These are phyloP conservation scores for Xylaria sp. DNA, from an alignment of 2,329 filamentous ascomycete genomes.

Conservation along the genomic window DNA sequence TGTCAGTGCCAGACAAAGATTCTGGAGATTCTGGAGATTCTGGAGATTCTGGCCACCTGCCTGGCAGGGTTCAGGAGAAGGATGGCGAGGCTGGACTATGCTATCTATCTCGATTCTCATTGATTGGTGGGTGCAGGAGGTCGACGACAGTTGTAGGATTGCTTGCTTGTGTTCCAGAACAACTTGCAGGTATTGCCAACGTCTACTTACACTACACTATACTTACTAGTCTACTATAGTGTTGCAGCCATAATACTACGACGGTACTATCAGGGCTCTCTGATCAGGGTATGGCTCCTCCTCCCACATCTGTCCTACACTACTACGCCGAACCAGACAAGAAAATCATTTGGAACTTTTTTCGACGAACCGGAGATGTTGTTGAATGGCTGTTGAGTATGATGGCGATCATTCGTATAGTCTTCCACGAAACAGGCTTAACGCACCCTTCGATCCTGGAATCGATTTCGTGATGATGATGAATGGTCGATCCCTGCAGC, in stretches of 20 bases:
- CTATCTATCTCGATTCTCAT: not conserved
- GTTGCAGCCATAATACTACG: slow-evolving; percentile 3
- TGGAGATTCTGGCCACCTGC: too few relatives aligned
- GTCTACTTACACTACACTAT: not conserved
- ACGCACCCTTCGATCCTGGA: slow-evolving; percentile 5
- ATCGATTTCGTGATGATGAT: slow-evolving; percentile 26
- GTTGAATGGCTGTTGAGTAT: not conserved
- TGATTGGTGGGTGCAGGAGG: slow-evolving; percentile 4
- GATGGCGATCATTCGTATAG: slow-evolving; percentile 25
- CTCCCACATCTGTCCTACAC: too few relatives aligned
- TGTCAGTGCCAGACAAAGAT: slow-evolving; percentile 11
- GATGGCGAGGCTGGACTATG: slow-evolving; percentile 24
- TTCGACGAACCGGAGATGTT: not conserved
- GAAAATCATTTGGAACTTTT: not conserved
- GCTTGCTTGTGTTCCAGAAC: slow-evolving; percentile 23
- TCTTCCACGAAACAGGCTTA: slow-evolving; percentile 16
- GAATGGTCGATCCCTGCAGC: slow-evolving; percentile 28
- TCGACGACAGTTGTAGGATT: not conserved
- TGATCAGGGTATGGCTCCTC: slow-evolving; percentile 11
- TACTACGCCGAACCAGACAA: not conserved
- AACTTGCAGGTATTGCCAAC: slow-evolving; percentile 8
- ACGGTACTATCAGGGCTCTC: slow-evolving; percentile 12
- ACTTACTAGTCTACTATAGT: not conserved
- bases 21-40: too few relatives aligned
- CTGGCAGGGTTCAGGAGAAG: slow-evolving; percentile 5